Evolutionary conservation across 2,329 filamentous ascomycete species (phyloP).

Genomic region (Aplosporella prunicola): DNA sequence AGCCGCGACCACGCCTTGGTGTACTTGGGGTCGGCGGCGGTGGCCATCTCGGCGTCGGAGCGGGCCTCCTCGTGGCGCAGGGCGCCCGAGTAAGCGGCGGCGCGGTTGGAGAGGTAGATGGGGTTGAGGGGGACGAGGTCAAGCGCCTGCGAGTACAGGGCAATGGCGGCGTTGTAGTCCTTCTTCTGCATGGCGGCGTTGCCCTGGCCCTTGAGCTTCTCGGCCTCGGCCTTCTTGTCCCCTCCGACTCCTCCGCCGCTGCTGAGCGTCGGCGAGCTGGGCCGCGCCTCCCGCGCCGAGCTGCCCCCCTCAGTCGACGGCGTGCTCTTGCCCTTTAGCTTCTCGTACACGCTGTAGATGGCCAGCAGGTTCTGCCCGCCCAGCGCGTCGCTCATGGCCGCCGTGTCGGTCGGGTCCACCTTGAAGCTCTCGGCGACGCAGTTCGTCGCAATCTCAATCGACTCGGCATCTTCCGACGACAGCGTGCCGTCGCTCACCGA

Average conservation of each 20-base stretch:
- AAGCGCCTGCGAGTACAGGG: conserved; percentile 80
- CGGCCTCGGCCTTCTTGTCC: conserved; percentile 53
- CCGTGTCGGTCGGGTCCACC: conserved; percentile 71
- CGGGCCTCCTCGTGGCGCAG: conserved; percentile 76
- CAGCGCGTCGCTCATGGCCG: conserved; percentile 64
- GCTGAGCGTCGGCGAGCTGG: conserved; percentile 29
- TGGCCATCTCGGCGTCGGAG: conserved; percentile 83
- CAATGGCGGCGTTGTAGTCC: conserved; percentile 75
- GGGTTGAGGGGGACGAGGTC: conserved; percentile 74
- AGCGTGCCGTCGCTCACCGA: conserved; percentile 85
- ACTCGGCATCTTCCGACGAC: conserved; percentile 78
- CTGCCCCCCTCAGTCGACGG: conserved; percentile 35
- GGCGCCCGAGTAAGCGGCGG: conserved; percentile 79
- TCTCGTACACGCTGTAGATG: conserved; percentile 96
- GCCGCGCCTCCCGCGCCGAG: conserved; percentile 32
- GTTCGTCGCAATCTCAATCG: conserved; percentile 85
- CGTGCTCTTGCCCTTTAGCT: conserved; percentile 62
- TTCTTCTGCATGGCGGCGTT: conserved; percentile 94
- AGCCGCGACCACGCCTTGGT: conserved; percentile 96
- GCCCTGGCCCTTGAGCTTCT: conserved; percentile 78
- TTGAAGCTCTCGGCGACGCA: conserved; percentile 95
- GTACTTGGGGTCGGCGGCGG: conserved; percentile 80
- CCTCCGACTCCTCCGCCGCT: conserved; percentile 39
- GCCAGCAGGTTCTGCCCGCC: conserved; percentile 79
- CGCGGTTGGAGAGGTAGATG: conserved; percentile 96